Percentiles rank a stretch among this genome's conserved stretches.
These are phyloP conservation scores for Tylopilus sp. DNA, from an alignment of 768 basidiomycete species.

Conservation along the genomic window DNA sequence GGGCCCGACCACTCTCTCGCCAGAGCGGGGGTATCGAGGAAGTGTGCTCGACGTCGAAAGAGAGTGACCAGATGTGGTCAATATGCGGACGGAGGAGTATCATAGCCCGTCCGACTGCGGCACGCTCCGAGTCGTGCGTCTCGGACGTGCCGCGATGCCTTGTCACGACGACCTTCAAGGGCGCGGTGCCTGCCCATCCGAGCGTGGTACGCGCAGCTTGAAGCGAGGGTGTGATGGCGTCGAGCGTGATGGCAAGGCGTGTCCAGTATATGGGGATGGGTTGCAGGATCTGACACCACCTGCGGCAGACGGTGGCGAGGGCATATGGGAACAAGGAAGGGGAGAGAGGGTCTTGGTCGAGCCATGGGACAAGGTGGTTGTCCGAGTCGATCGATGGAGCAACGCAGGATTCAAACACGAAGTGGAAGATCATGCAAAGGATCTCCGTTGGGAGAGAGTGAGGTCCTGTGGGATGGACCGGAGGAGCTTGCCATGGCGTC, in stretches of 20 bases:
- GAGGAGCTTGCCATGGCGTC: too few relatives aligned
- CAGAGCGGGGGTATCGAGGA: conserved; percentile 5
- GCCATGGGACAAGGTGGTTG: background rate
- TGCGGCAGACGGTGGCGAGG: conserved; percentile 4
- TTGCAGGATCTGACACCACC: conserved; percentile 8
- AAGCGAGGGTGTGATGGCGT: background rate
- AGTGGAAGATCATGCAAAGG: conserved; percentile 6
- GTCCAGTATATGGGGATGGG: conserved; percentile 7
- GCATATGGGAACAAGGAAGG: conserved; percentile 13
- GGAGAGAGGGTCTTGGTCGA: conserved; percentile 1
- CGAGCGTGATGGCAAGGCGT: conserved; percentile 4
- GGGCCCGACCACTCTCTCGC: conserved; percentile 5
- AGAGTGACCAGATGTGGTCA: conserved; percentile 4
- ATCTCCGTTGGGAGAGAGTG: conserved; percentile 11
- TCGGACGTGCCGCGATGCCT: conserved; percentile 1
- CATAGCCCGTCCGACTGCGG: background rate
- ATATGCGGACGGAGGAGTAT: conserved; percentile 5
- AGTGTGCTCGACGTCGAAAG: conserved; percentile 4
- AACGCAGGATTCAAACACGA: conserved; percentile 6
- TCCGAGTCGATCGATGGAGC: background rate
- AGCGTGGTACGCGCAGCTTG: background rate
- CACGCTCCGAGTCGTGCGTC: background rate
- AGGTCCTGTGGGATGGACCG: background rate
- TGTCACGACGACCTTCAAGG: conserved; percentile 8
- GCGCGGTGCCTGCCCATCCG: background rate